phyloP scores from a whole-genome alignment of 352 stramenopile species.

The Globisporangium okanoganense region DNA sequence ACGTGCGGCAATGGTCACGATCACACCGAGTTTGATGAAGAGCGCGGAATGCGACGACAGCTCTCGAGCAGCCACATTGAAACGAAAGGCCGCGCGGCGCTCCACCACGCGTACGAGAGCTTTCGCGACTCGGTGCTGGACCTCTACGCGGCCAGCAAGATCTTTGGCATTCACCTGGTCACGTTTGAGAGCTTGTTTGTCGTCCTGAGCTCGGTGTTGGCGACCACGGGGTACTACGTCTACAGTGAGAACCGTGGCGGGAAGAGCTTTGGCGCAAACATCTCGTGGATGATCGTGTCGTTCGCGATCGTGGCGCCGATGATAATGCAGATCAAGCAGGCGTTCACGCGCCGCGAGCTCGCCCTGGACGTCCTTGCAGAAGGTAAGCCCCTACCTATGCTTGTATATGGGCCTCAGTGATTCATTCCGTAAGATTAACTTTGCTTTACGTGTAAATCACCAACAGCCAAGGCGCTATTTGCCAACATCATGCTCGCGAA shows the following conservation, averaged over 20 bases:
- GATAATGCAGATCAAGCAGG: conserved; percentile 88
- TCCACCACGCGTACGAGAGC: conserved; percentile 36
- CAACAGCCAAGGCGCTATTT: conserved; percentile 53
- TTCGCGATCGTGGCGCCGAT: conserved; percentile 82
- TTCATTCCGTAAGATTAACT: background rate
- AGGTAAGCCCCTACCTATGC: conserved; percentile 22
- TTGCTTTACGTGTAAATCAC: background rate
- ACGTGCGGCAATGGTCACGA: conserved; percentile 20
- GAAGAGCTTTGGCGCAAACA: conserved; percentile 67
- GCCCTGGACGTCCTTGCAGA: conserved; percentile 69
- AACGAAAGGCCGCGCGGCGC: conserved; percentile 6
- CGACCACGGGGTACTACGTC: conserved; percentile 69
- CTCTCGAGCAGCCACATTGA: conserved; percentile 17
- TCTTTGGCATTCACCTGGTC: conserved; percentile 69
- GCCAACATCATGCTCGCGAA: conserved; percentile 74
- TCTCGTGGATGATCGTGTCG: conserved; percentile 81
- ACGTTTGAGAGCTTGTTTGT: conserved; percentile 79
- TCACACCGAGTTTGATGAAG: conserved; percentile 17
- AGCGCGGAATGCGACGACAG: conserved; percentile 4
- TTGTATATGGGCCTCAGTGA: background rate
- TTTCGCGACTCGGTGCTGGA: conserved; percentile 65
- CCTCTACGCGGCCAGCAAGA: conserved; percentile 71
- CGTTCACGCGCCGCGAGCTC: conserved; percentile 68
- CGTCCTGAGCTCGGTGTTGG: conserved; percentile 51
- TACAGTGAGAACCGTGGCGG: conserved; percentile 31